Evolutionary conservation across 2,329 filamentous ascomycete genomes (phyloP), one percentile per base, ranked within the genome.

Genomic region (Fusarium lateritium): DNA sequence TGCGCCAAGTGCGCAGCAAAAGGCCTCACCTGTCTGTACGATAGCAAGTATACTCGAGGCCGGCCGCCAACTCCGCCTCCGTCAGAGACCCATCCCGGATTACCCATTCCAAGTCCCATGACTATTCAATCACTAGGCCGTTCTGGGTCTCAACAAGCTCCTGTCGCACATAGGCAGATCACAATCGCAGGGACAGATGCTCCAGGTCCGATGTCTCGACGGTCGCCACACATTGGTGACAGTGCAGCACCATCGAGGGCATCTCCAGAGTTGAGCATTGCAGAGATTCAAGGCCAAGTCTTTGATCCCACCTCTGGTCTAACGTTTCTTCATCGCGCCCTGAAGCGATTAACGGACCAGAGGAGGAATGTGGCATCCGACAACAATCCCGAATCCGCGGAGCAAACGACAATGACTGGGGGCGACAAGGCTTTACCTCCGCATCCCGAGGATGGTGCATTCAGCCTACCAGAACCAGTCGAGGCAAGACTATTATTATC

Each of bases 401-500:
- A 34, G 26, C 45, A 33, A 14, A 22, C 28, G 15, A 21, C 19
- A 4, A 47, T 47, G 45, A 7, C 45, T 11, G 45, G 28, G 5
- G 45, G 45, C 6, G 45, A 47, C 14, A 47, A 47, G 13, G n/a
- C 45, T 6, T 44, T 45, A 7, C 28, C 51, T 10, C 28, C 40
- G 13, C 28, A 43, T 14, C n/a, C 40, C 6, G 50, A 40, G 5
- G 38, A 19, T 13, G 38, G 42, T 40, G 19, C 40, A 11, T 45
- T 45, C 2, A 34, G 14, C 10, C 28, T 47, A 6, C 51, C 40
- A 3, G 51, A 54, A 6, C 40, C 51, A 10, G 21, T 26, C 11
- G 43, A 45, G 6, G 40, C 43, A 13, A 9, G 24, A 7, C 11
- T 24, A 3, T 24, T 87, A 7, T 75, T 88, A 5, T 79, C 80